phyloP scores from a whole-genome alignment of 345 rosid genomes.

The Nephelium lappaceum region DNA sequence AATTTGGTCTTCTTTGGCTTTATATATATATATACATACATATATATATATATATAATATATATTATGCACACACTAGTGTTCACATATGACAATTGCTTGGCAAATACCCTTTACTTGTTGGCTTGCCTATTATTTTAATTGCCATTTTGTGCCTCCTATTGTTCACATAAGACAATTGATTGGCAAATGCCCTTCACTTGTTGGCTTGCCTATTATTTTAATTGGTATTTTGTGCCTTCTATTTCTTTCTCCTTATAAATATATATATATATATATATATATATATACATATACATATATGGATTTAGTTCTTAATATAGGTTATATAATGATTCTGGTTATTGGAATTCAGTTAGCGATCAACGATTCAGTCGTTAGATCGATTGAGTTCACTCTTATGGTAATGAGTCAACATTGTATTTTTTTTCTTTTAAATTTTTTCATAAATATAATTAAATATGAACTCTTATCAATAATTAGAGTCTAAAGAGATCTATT shows the following conservation, averaged over 20 bases:
- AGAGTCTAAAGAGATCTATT: no score
- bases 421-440: no score
- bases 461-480: no score
- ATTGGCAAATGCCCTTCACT: constrained; percentile 13
- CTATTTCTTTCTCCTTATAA: not conserved
- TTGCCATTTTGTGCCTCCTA: not conserved
- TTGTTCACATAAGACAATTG: constrained; percentile 8
- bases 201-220: constrained; percentile 1
- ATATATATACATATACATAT: not conserved
- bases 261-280: not conserved
- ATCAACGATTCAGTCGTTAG: not conserved
- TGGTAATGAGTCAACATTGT: not conserved
- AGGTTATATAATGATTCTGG: not conserved
- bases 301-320: not conserved
- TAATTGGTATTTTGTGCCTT: constrained; percentile 10
- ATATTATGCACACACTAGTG: constrained; percentile 9
- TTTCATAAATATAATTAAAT: no score
- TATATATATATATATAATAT: no score
- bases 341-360: not conserved
- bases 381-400: not conserved
- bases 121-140: constrained; percentile 10
- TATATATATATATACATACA: constrained; percentile 30
- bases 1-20: constrained; percentile 59
- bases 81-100: constrained; percentile 15
- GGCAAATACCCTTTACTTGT: constrained; percentile 11